Conservation (phyloP, 345 rosid species). For the Eucalyptus shirleyi region DNA sequence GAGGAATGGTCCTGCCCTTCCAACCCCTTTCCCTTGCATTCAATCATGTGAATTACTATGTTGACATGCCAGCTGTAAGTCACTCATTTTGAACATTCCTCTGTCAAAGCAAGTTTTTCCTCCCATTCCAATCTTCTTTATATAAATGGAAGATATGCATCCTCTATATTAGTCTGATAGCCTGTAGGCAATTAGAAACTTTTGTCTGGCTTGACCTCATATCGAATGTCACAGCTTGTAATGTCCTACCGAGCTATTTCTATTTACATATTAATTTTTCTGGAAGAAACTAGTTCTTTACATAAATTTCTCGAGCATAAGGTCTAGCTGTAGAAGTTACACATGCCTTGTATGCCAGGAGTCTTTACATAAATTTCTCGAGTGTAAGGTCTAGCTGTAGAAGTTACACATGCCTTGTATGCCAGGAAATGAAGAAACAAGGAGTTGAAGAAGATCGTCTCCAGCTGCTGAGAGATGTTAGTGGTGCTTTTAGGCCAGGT, state of each 20-base stretch:
- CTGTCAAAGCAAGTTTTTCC: background rate
- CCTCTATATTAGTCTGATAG: background rate
- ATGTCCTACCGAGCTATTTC: background rate
- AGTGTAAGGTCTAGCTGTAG: background rate
- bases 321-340: background rate
- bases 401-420: background rate
- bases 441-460: slow-evolving; percentile 62
- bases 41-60: slow-evolving; percentile 66
- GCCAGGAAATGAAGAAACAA: slow-evolving; percentile 74
- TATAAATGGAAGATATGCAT: background rate
- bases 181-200: background rate
- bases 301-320: background rate
- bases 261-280: background rate
- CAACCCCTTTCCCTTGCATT: slow-evolving; percentile 78
- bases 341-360: slow-evolving; percentile 26
- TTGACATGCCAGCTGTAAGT: slow-evolving; percentile 88
- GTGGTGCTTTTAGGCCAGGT: slow-evolving; percentile 86
- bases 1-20: slow-evolving; percentile 91
- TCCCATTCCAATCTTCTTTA: background rate
- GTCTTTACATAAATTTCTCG: background rate
- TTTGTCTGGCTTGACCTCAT: background rate
- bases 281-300: background rate
- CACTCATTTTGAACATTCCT: background rate
- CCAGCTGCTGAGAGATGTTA: slow-evolving; percentile 57
- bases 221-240: background rate